These are phyloP conservation scores for Entomortierella beljakovae DNA, from an alignment of 192 early-diverging fungal species.

Conservation along the genomic window DNA sequence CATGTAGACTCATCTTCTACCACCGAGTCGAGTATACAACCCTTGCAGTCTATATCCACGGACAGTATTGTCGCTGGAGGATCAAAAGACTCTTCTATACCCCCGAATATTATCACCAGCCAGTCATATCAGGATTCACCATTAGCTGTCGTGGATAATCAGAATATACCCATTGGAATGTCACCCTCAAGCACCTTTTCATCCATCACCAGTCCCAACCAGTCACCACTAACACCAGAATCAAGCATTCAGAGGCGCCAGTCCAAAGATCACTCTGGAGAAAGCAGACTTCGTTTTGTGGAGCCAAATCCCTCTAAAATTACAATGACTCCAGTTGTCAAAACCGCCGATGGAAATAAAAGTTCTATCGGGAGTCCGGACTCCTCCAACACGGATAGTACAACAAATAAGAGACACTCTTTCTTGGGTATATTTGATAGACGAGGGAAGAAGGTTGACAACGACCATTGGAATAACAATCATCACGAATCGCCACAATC, in stretches of 20 bases:
- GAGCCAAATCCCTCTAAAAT: not conserved
- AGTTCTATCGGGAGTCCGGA: not conserved
- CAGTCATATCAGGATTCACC: slow-evolving; percentile 11
- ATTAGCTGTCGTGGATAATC: slow-evolving; percentile 4
- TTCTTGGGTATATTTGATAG: slow-evolving; percentile 36
- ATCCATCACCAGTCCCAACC: slow-evolving; percentile 1
- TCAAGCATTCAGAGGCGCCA: not conserved
- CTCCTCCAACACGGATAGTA: not conserved
- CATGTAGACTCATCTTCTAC: not conserved
- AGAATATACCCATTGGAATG: not conserved
- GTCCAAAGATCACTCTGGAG: slow-evolving; percentile 4
- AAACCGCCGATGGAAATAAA: not conserved
- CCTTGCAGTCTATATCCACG: slow-evolving; percentile 14
- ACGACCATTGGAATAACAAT: not conserved
- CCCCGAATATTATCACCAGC: not conserved
- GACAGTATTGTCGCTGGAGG: slow-evolving; percentile 15
- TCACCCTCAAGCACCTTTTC: slow-evolving; percentile 32
- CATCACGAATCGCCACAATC: slow-evolving; percentile 33
- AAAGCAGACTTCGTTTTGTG: slow-evolving; percentile 6
- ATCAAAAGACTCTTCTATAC: slow-evolving; percentile 2
- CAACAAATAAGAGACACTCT: slow-evolving; percentile 26
- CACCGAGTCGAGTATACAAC: not conserved
- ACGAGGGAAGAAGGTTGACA: slow-evolving; percentile 28
- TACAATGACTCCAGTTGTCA: not conserved
- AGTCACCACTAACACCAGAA: slow-evolving; percentile 15